Base-by-base conservation (phyloP, 192 early-diverging fungal genomes). In the Coemansia aciculifera region DNA sequence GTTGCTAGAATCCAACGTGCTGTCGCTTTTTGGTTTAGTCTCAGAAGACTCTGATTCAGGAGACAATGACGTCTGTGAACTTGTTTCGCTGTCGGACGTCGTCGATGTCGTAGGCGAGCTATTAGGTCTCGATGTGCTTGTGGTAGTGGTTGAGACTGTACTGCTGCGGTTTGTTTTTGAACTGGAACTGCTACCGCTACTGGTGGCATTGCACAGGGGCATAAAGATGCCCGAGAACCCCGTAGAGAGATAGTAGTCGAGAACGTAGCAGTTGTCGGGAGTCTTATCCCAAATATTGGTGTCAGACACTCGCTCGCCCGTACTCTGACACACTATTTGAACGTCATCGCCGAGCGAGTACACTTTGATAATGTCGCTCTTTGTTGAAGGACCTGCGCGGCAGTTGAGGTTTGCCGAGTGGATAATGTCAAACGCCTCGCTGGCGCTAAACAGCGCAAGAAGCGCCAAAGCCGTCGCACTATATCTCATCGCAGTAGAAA, bases 231-330 rank as follows among this genome's bases (percentile, higher is more conserved):
- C 15, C 2, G 65, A 71, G 40, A 59, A 65, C 0, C 78, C 78
- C 1, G 78, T 81, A 37, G 51, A 59, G 31, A 85, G 49, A 52
- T 85, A 85, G 59, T 78, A 85, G 66, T 85, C 83, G 0, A 73
- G 46, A 10, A 80, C 71, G 27, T 81, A 85, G 67, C 83, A 85
- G 59, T 70, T 73, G 32, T 85, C 83, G 6, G 38, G 78, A 0
- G 83, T 85, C 43, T 46, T 63, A 38, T 82, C 83, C 83, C 79
- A 85, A 34, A 85, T 59, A 15, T 49, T 62, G 2, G 68, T 65
- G 57, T 75, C 79, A 34, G 37, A 52, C 27, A 77, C 39, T 6
- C n/a, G 34, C 51, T 80, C 44, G 15, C 83, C 83, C 3, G 59
- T 37, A 4, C 15, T 64, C 56, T 81, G 78, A 72, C 83, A 85